A percentile compares a stretch with the other conserved stretches of the same genome.
phyloP scores from a whole-genome alignment of 2,329 filamentous ascomycete genomes.

The Hypoxylon sp. region DNA sequence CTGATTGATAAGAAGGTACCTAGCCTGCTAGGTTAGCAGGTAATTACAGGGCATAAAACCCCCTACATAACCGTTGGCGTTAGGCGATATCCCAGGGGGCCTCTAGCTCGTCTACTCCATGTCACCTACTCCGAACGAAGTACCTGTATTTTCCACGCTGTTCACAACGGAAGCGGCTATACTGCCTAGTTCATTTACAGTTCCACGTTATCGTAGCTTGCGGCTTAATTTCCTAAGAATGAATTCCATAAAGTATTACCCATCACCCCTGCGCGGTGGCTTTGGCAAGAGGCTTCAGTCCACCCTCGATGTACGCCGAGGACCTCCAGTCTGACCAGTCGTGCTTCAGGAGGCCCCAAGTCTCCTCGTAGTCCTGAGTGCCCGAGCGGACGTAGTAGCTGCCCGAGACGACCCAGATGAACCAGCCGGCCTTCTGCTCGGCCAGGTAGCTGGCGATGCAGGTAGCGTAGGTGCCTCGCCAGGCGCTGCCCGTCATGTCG shows the following conservation, averaged over 20 bases:
- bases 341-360: constrained; percentile 66
- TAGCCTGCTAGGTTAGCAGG: no score
- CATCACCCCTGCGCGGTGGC: constrained; percentile 41
- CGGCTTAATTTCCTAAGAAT: not conserved
- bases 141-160: no score
- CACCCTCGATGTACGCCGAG: constrained; percentile 56
- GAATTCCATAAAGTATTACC: not conserved
- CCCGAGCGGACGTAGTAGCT: constrained; percentile 69
- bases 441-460: constrained; percentile 65
- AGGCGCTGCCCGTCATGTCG: constrained; percentile 60
- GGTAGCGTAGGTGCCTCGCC: constrained; percentile 61
- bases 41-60: no score
- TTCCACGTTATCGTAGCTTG: no score
- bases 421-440: constrained; percentile 64
- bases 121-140: no score
- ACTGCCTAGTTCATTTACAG: no score
- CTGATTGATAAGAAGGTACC: no score
- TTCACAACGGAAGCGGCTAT: no score
- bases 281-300: constrained; percentile 56
- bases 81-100: no score
- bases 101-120: no score
- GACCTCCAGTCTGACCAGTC: constrained; percentile 66
- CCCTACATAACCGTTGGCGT: no score
- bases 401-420: constrained; percentile 68
- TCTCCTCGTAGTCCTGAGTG: constrained; percentile 66